Conservation (phyloP, 129 eudicot species). For the Centrapalus pauciflorus region DNA sequence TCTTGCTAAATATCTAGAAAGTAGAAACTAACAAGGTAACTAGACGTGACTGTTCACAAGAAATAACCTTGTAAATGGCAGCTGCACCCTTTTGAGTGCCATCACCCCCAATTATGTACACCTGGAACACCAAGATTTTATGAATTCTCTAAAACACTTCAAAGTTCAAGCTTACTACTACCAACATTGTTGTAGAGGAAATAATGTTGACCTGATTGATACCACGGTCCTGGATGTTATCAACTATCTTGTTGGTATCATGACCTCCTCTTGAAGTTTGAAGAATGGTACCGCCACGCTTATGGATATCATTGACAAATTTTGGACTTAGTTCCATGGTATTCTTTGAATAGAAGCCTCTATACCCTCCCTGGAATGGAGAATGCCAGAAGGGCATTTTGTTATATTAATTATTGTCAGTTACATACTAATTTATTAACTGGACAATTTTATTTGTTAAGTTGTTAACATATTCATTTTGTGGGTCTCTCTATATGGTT, state of each 20-base stretch:
- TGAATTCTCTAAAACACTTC: neutral
- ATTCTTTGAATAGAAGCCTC: slow-evolving; percentile 83
- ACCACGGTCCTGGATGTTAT: slow-evolving; percentile 95
- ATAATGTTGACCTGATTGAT: slow-evolving; percentile 62
- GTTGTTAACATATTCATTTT: neutral
- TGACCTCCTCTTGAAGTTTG: slow-evolving; percentile 96
- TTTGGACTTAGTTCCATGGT: slow-evolving; percentile 74
- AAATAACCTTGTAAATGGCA: slow-evolving; percentile 74
- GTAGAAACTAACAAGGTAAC: neutral
- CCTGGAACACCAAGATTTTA: slow-evolving; percentile 39
- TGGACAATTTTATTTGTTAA: neutral
- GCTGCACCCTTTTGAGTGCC: slow-evolving; percentile 98
- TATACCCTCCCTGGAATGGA: slow-evolving; percentile 73
- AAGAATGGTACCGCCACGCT: slow-evolving; percentile 94
- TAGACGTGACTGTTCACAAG: slow-evolving; percentile 5
- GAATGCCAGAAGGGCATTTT: neutral
- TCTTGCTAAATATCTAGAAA: neutral
- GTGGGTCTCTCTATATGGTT: neutral
- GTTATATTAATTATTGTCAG: neutral
- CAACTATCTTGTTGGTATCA: slow-evolving; percentile 92
- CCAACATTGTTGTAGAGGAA: neutral
- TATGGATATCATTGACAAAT: slow-evolving; percentile 85
- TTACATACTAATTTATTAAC: neutral
- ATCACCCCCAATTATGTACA: slow-evolving; percentile 97
- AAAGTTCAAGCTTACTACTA: neutral